Conservation (phyloP, 805 yeast species). For the Candida quercuum region DNA sequence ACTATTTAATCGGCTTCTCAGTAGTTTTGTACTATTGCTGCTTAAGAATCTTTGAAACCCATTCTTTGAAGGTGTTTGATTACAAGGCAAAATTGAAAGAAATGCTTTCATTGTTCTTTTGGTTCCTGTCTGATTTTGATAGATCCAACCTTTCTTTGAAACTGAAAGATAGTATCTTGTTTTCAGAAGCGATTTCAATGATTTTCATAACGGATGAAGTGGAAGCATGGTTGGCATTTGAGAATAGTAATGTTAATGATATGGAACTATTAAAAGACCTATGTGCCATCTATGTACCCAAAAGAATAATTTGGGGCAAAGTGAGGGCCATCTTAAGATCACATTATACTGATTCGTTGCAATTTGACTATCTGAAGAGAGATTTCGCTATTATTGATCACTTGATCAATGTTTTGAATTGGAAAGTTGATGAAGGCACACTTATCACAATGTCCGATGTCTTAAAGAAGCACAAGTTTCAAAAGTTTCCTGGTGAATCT, state of each 20-base stretch:
- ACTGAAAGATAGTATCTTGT: constrained; percentile 6
- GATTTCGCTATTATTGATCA: constrained; percentile 8
- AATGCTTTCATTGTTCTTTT: constrained; percentile 11
- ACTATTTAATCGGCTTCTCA: constrained; percentile 14
- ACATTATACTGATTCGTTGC: background rate
- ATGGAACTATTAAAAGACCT: constrained; percentile 11
- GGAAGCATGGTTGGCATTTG: constrained; percentile 11
- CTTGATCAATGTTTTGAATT: constrained; percentile 3
- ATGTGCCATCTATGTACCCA: constrained; percentile 5
- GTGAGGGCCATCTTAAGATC: constrained; percentile 3
- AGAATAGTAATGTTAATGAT: constrained; percentile 6
- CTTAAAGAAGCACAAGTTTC: constrained; percentile 17
- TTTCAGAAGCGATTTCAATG: constrained; percentile 16
- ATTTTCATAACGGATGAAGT: constrained; percentile 7
- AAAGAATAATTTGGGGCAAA: constrained; percentile 7
- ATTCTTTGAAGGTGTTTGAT: constrained; percentile 14
- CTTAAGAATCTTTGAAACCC: constrained; percentile 6
- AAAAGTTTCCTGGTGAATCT: constrained; percentile 13
- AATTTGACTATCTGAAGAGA: constrained; percentile 1
- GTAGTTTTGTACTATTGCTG: constrained; percentile 14
- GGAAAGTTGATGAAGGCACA: constrained; percentile 13
- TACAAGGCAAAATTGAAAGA: constrained; percentile 10
- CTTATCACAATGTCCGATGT: constrained; percentile 15
- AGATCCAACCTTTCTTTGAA: constrained; percentile 6
- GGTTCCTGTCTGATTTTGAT: constrained; percentile 11